phyloP scores from a whole-genome alignment of 352 stramenopile species.

The Elongisporangium anandrum region DNA sequence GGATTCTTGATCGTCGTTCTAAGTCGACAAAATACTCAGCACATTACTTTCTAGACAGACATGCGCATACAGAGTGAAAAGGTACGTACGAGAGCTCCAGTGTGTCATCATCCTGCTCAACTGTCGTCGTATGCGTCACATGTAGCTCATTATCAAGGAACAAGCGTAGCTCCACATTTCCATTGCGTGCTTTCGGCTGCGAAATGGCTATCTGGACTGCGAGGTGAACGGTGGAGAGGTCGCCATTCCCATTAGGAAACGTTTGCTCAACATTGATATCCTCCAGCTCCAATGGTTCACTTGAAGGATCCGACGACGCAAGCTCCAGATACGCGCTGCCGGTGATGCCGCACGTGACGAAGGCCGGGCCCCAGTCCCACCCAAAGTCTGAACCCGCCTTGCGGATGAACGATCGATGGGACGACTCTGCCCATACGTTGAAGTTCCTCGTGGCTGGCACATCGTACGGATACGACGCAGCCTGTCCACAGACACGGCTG shows the following conservation, averaged over 20 bases:
- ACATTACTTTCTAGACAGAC: background rate
- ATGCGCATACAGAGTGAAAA: background rate
- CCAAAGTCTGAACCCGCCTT: conserved; percentile 85
- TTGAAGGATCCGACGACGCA: conserved; percentile 1
- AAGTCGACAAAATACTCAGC: conserved; percentile 4
- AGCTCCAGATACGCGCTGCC: conserved; percentile 46
- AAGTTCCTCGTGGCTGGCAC: conserved; percentile 71
- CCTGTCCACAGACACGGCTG: conserved; percentile 20
- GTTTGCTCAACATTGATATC: conserved; percentile 40
- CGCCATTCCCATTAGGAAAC: conserved; percentile 20
- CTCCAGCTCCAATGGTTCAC: conserved; percentile 11
- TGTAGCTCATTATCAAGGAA: conserved; percentile 36
- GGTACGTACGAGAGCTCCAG: conserved; percentile 32
- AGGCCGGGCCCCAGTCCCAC: conserved; percentile 85
- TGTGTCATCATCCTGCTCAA: conserved; percentile 12
- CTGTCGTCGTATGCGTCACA: conserved; percentile 9
- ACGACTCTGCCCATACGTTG: conserved; percentile 77
- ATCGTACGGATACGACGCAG: conserved; percentile 64
- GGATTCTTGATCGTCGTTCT: conserved; percentile 42
- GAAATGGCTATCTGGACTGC: conserved; percentile 36
- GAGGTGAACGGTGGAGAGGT: conserved; percentile 35
- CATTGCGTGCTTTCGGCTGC: conserved; percentile 13
- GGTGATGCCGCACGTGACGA: conserved; percentile 56
- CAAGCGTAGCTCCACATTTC: conserved; percentile 41
- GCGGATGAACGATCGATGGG: conserved; percentile 73